Percentiles rank a stretch among this genome's conserved stretches.
Conservation (phyloP, 148 eudicot species). For the Rhododendron griersonianum region DNA sequence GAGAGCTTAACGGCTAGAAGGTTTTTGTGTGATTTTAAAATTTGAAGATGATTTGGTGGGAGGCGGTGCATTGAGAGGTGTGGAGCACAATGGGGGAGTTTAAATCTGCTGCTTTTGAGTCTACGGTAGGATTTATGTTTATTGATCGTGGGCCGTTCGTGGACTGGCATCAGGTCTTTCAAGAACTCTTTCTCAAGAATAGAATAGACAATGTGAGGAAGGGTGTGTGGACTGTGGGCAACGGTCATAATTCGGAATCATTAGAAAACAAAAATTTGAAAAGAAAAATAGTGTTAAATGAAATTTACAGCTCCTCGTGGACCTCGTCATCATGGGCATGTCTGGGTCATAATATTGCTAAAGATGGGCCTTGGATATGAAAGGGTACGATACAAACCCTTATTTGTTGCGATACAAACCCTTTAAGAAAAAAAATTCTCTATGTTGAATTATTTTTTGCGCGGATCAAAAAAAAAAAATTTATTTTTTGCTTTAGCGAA, state of each 20-base stretch:
- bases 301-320: neutral
- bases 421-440: no score
- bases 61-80: conserved; percentile 7
- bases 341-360: neutral
- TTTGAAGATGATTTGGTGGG: conserved; percentile 22
- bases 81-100: neutral
- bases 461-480: no score
- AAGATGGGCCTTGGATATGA: no score
- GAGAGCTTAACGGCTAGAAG: conserved; percentile 13
- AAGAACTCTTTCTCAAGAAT: neutral
- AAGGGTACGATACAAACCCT: no score
- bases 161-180: neutral
- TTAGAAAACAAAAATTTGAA: neutral
- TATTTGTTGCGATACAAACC: no score
- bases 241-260: neutral
- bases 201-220: neutral
- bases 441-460: no score
- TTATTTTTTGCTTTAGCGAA: no score
- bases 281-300: neutral
- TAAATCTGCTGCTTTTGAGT: neutral
- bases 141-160: neutral
- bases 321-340: neutral
- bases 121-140: neutral
- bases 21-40: conserved; percentile 11
- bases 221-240: neutral